A percentile compares a stretch with the other conserved stretches of the same genome.
Conservation (phyloP, 108 stramenopile species). For the Ochromonas danica region DNA sequence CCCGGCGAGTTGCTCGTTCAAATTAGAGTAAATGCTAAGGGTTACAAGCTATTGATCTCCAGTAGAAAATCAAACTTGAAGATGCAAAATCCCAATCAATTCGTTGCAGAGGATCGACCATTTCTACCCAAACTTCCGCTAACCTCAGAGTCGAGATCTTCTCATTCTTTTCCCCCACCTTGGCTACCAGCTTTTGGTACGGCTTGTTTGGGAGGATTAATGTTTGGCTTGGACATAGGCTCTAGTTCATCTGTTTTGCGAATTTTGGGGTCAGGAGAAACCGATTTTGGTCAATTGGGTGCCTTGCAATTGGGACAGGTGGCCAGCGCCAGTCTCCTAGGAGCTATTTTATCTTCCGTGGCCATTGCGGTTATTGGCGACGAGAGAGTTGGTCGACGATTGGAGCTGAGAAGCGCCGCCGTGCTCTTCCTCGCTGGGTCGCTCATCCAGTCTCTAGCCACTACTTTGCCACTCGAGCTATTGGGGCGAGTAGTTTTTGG, state of each 20-base stretch:
- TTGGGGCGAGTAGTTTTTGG: constrained; percentile 62
- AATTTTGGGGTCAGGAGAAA: neutral
- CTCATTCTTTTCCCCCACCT: neutral
- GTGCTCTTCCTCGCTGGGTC: neutral
- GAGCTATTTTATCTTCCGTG: neutral
- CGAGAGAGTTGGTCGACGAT: neutral
- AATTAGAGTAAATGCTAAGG: too few species aligned
- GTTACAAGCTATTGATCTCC: too few species aligned
- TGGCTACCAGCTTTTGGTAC: neutral
- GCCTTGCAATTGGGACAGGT: neutral
- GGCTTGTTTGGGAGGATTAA: neutral
- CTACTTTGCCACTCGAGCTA: constrained; percentile 45
- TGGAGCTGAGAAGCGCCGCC: neutral
- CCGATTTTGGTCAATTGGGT: neutral
- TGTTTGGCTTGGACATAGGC: neutral
- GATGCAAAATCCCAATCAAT: too few species aligned
- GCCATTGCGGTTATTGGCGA: neutral
- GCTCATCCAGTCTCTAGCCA: neutral
- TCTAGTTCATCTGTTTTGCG: neutral
- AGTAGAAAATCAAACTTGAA: too few species aligned
- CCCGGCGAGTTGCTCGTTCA: too few species aligned
- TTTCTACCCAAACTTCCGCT: too few species aligned
- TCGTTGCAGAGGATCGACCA: too few species aligned
- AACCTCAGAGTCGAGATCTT: too few species aligned
- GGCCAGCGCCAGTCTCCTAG: neutral